Evolutionary conservation across 306 rosid genomes (phyloP).

Genomic region (Prunus mira): DNA sequence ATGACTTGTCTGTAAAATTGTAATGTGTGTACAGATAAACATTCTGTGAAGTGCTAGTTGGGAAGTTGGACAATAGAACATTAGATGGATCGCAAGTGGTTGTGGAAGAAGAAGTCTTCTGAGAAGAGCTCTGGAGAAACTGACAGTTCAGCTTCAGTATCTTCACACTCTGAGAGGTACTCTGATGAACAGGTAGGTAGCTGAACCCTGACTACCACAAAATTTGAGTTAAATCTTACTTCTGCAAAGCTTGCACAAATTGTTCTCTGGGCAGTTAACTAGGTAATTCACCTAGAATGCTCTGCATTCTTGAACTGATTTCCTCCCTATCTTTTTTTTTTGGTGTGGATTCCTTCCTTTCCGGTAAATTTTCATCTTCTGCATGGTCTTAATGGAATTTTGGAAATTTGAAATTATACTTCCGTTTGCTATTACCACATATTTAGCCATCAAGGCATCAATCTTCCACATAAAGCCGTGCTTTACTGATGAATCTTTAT

Average conservation of each 20-base stretch:
- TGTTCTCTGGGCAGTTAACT: neutral
- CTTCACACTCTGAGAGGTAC: slow-evolving; percentile 72
- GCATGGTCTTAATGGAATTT: neutral
- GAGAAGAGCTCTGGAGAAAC: slow-evolving; percentile 74
- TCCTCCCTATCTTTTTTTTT: neutral
- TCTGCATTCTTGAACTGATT: neutral
- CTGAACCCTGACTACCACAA: slow-evolving; percentile 6
- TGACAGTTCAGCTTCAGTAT: slow-evolving; percentile 78
- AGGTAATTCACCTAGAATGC: neutral
- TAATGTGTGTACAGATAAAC: slow-evolving; percentile 35
- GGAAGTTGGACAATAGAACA: slow-evolving; percentile 29
- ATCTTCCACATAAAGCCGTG: neutral
- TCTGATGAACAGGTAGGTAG: slow-evolving; percentile 74
- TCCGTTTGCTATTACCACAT: neutral
- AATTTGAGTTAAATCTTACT: neutral
- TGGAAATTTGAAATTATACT: slow-evolving; percentile 1
- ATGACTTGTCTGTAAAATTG: slow-evolving; percentile 4
- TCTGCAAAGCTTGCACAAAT: slow-evolving; percentile 2
- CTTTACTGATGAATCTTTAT: neutral
- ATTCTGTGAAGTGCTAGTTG: slow-evolving; percentile 28
- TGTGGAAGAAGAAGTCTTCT: slow-evolving; percentile 77
- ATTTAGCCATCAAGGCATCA: neutral
- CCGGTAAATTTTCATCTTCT: neutral
- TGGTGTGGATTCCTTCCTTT: neutral
- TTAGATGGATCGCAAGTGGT: slow-evolving; percentile 77